A percentile compares a stretch with the other conserved stretches of the same genome.
Evolutionary conservation across 2,329 filamentous ascomycete genomes (phyloP).

Genomic region (Fusarium siculi): DNA sequence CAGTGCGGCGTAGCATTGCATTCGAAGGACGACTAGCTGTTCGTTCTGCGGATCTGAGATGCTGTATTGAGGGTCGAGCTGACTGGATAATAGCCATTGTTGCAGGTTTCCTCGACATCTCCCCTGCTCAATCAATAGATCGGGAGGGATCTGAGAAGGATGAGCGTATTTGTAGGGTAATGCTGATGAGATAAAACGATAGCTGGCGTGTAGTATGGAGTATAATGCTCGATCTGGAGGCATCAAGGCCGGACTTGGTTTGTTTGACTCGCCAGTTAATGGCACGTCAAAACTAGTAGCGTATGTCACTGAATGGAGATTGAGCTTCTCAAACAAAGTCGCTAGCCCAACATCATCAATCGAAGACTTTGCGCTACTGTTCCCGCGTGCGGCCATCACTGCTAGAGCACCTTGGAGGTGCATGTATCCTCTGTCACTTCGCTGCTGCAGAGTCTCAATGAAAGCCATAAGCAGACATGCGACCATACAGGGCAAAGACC

Average conservation of each 20-base stretch:
- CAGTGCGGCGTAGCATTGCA: slow-evolving; percentile 23
- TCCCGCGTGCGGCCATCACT: background rate
- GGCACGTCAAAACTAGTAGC: background rate
- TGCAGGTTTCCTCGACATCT: slow-evolving; percentile 6
- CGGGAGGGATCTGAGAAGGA: background rate
- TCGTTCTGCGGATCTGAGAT: background rate
- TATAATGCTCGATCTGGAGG: slow-evolving; percentile 4
- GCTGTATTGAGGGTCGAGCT: background rate
- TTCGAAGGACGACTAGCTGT: slow-evolving; percentile 14
- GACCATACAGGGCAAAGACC: background rate
- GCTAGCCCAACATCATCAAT: background rate
- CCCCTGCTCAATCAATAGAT: slow-evolving; percentile 19
- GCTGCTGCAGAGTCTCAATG: slow-evolving; percentile 13
- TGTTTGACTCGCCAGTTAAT: background rate
- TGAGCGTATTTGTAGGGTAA: slow-evolving; percentile 9
- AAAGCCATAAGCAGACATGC: slow-evolving; percentile 20
- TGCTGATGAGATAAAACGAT: slow-evolving; percentile 2
- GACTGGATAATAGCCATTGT: slow-evolving; percentile 9
- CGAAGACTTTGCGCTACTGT: fast-evolving
- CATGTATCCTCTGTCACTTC: slow-evolving; percentile 16
- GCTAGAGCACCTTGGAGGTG: slow-evolving; percentile 18
- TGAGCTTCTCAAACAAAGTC: slow-evolving; percentile 16
- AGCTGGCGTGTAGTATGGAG: slow-evolving; percentile 1
- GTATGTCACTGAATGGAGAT: slow-evolving; percentile 27
- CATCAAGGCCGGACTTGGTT: background rate